Base-by-base conservation (phyloP, 768 basidiomycete species). In the Collybiopsis luxurians region DNA sequence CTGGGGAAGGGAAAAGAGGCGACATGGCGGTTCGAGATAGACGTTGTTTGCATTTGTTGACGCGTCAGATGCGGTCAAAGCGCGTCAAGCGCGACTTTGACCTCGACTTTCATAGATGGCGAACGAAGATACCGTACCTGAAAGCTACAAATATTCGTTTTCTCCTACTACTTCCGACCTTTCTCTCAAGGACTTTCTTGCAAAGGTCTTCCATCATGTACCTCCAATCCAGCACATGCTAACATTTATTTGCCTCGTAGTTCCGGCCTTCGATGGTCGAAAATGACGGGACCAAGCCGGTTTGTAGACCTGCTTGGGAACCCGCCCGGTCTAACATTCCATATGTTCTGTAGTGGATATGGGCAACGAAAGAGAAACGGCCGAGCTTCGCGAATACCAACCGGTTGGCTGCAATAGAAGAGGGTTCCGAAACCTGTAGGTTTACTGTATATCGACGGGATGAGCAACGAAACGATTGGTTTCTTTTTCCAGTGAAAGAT, bases 221-320 rank as follows among this genome's bases (percentile, higher is more conserved):
- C 26, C 19, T 48, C 5, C 31, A 34, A 5, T 34, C 31, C 5
- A 6, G 5, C 31, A 34, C 31, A 34, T n/a, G 13, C 13, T 34
- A 6, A 34, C 31, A 13, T 34, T 34, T 5, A 34, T 13, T 13
- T 6, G 5, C n/a, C 17, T 15, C 52, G 12, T 59, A 90, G 87
- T 88, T 82, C 60, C 86, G 77, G 52, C 89, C 89, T 1, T 89
- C 87, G 17, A 86, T 90, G 87, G 84, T 89, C 10, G 82, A 87
- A 61, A 82, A 90, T 64, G 86, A 90, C 57, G 89, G 88, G 3
- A 85, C 76, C 0, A 90, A 89, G 67, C 87, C 87, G 42, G 89
- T 89, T 56, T 66, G 82, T 59, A n/a, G 17, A 36, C 23, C 23
- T 24, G 10, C 2, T 27, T 30, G 10, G 17, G 15, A 15, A 30